A percentile compares a stretch with the other conserved stretches of the same genome.
Evolutionary conservation across 306 rosid genomes (phyloP).

Genomic region (Arachis hypogaea): DNA sequence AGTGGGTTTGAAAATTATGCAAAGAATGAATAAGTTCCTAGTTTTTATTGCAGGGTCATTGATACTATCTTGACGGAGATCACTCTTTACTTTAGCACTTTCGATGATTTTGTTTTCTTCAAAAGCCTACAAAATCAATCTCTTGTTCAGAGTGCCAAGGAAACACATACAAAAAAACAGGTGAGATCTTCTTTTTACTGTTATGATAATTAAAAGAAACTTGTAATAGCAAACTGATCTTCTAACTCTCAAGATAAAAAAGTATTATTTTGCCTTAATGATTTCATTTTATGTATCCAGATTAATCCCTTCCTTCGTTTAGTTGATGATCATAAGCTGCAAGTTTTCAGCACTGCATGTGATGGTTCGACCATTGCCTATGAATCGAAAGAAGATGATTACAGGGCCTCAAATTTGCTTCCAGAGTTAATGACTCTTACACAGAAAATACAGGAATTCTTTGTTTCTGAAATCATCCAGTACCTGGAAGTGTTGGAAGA

Average conservation of each 20-base stretch:
- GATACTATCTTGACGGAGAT: slow-evolving; percentile 85
- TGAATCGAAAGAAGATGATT: slow-evolving; percentile 83
- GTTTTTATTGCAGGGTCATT: slow-evolving; percentile 62
- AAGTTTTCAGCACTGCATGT: slow-evolving; percentile 51
- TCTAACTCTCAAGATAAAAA: slow-evolving; percentile 1
- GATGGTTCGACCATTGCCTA: slow-evolving; percentile 45
- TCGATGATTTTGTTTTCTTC: slow-evolving; percentile 88
- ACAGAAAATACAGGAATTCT: slow-evolving; percentile 58
- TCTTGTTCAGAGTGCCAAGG: slow-evolving; percentile 58
- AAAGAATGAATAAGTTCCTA: slow-evolving; percentile 34
- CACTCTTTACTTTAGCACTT: slow-evolving; percentile 78
- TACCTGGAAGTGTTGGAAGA: slow-evolving; percentile 64
- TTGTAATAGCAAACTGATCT: slow-evolving; percentile 14
- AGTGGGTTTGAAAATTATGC: slow-evolving; percentile 5
- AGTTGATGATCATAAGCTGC: slow-evolving; percentile 73
- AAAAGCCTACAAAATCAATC: slow-evolving; percentile 65
- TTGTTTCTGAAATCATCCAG: slow-evolving; percentile 66
- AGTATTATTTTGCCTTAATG: slow-evolving; percentile 14
- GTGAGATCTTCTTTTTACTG: slow-evolving; percentile 37
- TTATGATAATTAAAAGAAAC: slow-evolving; percentile 4
- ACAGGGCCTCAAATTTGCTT: slow-evolving; percentile 57
- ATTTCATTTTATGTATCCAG: slow-evolving; percentile 47
- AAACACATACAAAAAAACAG: slow-evolving; percentile 56
- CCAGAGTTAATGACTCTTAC: slow-evolving; percentile 47
- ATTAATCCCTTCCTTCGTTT: slow-evolving; percentile 82